Base-by-base conservation (phyloP, 2,329 filamentous ascomycete genomes). In the Trichoderma sp. region DNA sequence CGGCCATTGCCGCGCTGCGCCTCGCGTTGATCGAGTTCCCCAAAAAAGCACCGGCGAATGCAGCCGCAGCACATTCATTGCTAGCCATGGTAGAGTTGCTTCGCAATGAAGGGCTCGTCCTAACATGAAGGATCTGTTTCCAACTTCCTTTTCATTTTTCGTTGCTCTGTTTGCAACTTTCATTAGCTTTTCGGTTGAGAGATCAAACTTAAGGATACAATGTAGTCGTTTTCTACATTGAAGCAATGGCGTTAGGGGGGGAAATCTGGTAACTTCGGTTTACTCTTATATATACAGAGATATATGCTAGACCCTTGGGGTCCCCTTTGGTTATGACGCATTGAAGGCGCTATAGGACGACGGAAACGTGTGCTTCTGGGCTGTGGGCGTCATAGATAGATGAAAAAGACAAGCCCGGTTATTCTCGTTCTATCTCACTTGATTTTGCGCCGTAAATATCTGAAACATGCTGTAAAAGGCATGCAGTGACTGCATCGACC, bases 11-110 rank as follows among this genome's bases (percentile, higher is more conserved):
- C 0, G 87, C 91, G 1, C 75, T 97, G 69, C 82, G 87, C 44
- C 81, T 85, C 59, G 91, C 90, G 0, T 79, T 94, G 28, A 76
- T 95, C n/a, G 89, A 92, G 14, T 88, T 95, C 56, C 92, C 92
- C 0, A 78, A 78, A 28, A 82, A 79, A 64, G 82, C 82, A 1
- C 76, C 79, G 2, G 74, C 78, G 21, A 79, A 81, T 60, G 81
- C 80, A 1, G 75, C 80, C 1, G 84, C 82, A 1, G 83, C 82
- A 2, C 79, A 79, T 45, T 83, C 83, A 5, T 72, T 89, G 51
- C 74, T 78, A 63, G 83, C 86, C 0, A 72, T 88, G 51, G 84
- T 80, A 2, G 81, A 85, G 66, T 76, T 85, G 14, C 74, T 88
- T n/a, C 79, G 78, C 67, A 76, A 76, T 45, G 81, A 84, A 66